Conservation (phyloP, 106 monocot species). For the Allium cepa region DNA sequence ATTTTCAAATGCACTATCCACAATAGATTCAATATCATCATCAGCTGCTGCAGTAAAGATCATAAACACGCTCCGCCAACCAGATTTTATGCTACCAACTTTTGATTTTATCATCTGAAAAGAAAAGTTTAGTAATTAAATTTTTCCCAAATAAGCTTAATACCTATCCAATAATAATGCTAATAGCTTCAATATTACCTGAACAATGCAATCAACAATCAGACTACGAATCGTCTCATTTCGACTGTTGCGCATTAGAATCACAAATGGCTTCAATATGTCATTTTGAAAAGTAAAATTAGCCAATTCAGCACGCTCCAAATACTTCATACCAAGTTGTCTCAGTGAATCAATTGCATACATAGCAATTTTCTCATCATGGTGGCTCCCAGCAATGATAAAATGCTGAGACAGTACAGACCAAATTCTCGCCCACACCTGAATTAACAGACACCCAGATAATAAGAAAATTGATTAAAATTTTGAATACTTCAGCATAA, state of each 20-base stretch:
- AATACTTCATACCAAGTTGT: conserved; percentile 98
- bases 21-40: conserved; percentile 79
- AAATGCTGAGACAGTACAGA: conserved; percentile 91
- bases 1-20: conserved; percentile 98
- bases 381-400: conserved; percentile 87
- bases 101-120: conserved; percentile 91
- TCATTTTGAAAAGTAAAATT: conserved; percentile 99
- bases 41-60: conserved; percentile 94
- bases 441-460: background rate
- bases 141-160: too few relatives aligned
- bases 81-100: conserved; percentile 95
- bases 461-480: too few relatives aligned
- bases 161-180: background rate
- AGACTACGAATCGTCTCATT: conserved; percentile 73
- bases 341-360: conserved; percentile 94
- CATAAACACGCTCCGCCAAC: conserved; percentile 99
- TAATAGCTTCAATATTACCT: conserved; percentile 32
- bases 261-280: conserved; percentile 95
- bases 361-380: conserved; percentile 92
- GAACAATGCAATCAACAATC: conserved; percentile 98
- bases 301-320: conserved; percentile 87
- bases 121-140: too few relatives aligned
- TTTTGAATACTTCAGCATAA: too few relatives aligned
- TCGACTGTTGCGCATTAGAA: conserved; percentile 90
- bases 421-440: conserved; percentile 99